Conservation (phyloP, 2,329 filamentous ascomycete genomes). For the Penicillium sp. region DNA sequence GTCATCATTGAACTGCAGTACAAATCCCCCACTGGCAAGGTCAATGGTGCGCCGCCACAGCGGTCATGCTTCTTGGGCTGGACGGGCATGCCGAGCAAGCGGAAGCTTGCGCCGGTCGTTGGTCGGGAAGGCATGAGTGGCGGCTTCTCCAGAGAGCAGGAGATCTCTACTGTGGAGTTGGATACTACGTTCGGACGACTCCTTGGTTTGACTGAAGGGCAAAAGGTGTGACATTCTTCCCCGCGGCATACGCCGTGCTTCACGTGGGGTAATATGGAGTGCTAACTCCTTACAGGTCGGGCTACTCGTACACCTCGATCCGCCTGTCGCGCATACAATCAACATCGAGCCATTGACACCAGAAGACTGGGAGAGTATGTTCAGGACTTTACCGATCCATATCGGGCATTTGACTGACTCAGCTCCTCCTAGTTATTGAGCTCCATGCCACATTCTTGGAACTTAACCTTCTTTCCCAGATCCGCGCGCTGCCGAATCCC, state of each 20-base stretch:
- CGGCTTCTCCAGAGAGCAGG: slow-evolving; percentile 72
- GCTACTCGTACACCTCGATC: slow-evolving; percentile 80
- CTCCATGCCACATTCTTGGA: slow-evolving; percentile 95
- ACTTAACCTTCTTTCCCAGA: slow-evolving; percentile 89
- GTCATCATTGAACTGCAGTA: slow-evolving; percentile 91
- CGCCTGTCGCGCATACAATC: slow-evolving; percentile 88
- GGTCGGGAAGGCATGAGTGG: slow-evolving; percentile 73
- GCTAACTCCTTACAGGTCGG: slow-evolving; percentile 56
- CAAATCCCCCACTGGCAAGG: slow-evolving; percentile 63
- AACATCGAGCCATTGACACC: slow-evolving; percentile 95
- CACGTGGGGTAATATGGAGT: slow-evolving; percentile 41
- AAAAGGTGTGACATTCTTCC: slow-evolving; percentile 65
- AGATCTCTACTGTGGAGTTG: slow-evolving; percentile 79
- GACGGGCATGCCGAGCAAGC: slow-evolving; percentile 97
- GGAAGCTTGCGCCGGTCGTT: slow-evolving; percentile 74
- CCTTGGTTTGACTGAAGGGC: slow-evolving; percentile 78
- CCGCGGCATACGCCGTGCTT: slow-evolving; percentile 5
- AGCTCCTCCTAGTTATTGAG: slow-evolving; percentile 72
- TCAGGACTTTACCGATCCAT: background rate
- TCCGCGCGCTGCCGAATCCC: slow-evolving; percentile 91
- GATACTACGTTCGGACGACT: slow-evolving; percentile 82
- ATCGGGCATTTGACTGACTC: slow-evolving; percentile 16
- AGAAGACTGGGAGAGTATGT: slow-evolving; percentile 89
- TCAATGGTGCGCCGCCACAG: slow-evolving; percentile 58
- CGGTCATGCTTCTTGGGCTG: slow-evolving; percentile 87